Percentiles rank a stretch among this genome's conserved stretches.
These are phyloP conservation scores for Echites panduratus DNA, from an alignment of 257 asterid genomes.

Conservation along the genomic window DNA sequence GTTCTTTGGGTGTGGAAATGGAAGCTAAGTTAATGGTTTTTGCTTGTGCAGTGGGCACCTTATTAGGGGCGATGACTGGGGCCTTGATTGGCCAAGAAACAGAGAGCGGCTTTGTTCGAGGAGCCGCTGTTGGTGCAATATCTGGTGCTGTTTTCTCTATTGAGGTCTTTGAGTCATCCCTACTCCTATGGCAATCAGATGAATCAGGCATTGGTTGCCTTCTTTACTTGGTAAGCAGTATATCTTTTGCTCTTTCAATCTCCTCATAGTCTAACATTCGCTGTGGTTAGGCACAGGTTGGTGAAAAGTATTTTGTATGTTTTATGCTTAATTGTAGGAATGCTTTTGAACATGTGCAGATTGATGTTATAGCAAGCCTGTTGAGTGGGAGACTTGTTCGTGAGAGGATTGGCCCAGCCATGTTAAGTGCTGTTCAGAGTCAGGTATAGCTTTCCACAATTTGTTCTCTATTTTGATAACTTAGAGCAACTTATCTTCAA, in stretches of 20 bases:
- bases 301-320: neutral
- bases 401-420: constrained; percentile 97
- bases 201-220: constrained; percentile 92
- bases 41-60: constrained; percentile 71
- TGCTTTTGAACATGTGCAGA: constrained; percentile 37
- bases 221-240: constrained; percentile 72
- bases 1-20: constrained; percentile 3
- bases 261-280: neutral
- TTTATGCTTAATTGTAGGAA: neutral
- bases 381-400: constrained; percentile 95
- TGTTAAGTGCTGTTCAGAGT: constrained; percentile 98
- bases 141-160: constrained; percentile 98
- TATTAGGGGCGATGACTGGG: constrained; percentile 94
- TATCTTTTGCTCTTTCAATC: neutral
- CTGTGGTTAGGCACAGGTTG: neutral
- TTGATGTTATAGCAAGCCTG: constrained; percentile 89
- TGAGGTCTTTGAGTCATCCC: constrained; percentile 89
- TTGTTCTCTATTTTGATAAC: neutral
- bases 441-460: constrained; percentile 46
- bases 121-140: constrained; percentile 96
- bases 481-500: neutral
- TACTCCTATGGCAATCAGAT: constrained; percentile 80
- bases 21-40: constrained; percentile 6
- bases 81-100: constrained; percentile 97
- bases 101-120: constrained; percentile 93